Evolutionary conservation across 345 rosid genomes (phyloP), one percentile per base, ranked within the genome.

Genomic region (Gossypium turneri): DNA sequence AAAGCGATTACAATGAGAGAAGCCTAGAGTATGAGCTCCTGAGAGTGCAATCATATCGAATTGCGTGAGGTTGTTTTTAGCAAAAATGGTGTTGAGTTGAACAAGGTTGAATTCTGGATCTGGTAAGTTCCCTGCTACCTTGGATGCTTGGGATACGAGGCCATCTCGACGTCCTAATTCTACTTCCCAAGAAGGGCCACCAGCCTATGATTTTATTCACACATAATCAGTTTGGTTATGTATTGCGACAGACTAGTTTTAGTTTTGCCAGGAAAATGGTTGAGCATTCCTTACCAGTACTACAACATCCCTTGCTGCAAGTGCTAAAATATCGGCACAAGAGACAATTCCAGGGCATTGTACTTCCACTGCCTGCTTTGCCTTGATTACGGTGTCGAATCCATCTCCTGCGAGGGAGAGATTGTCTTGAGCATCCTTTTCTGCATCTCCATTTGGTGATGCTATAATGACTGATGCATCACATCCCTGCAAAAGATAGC

Each of bases 371-470:
- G 92, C 93, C 53, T 78, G 68, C 78, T 95, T 95, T 12, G 94
- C 96, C 80, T 84, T 88, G 20, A 82, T 20, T 20, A 95, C 81
- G 19, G 98, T 88, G 78, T 95, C 98, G 29, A 89, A 95, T 3
- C 98, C 99, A 25, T 95, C 99, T 77, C 98, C 99, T 9, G 98
- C 96, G 0, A 95, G 90, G 27, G 99, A 92, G 16, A 84, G 27
- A 79, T 95, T 91, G 76, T 95, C 99, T 8, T 69, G 19, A 1
- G 98, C 89, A 66, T 95, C 96, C 70, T 83, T 95, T 84, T 91
- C 99, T 0, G 98, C 98, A 74, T 90, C 96, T n/a, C 84, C 86
- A 7, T 86, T 88, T 4, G 87, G 88, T 25, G 98, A 93, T 11
- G 83, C 3, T 62, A 93, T 86, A 80, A 95, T 27, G 12, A 90